These are phyloP conservation scores for Baorangia bicolor DNA, from an alignment of 768 basidiomycete species.

Conservation along the genomic window DNA sequence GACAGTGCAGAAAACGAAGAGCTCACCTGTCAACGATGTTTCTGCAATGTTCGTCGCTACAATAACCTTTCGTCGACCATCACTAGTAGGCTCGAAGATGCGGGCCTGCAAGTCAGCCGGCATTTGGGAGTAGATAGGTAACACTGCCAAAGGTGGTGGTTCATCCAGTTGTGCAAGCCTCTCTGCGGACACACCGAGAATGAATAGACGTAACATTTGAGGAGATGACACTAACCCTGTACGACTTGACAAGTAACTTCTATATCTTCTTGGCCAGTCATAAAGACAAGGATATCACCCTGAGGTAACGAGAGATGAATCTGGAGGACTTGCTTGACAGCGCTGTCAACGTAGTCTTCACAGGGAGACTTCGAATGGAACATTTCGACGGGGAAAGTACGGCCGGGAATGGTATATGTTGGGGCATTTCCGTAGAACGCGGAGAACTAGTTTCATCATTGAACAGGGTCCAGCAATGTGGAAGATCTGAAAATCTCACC, in stretches of 20 bases:
- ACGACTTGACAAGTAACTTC: constrained; percentile 95
- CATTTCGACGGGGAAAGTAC: constrained; percentile 97
- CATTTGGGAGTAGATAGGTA: constrained; percentile 99
- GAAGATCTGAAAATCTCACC: constrained; percentile 41
- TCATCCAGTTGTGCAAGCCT: constrained; percentile 92
- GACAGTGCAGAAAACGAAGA: not conserved
- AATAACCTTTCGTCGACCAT: constrained; percentile 94
- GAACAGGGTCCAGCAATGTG: not conserved
- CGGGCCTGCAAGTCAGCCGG: constrained; percentile 98
- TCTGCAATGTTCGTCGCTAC: constrained; percentile 99
- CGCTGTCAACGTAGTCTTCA: constrained; percentile 97
- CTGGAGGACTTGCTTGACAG: constrained; percentile 96
- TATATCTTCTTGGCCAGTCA: constrained; percentile 99
- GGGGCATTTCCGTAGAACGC: constrained; percentile 94
- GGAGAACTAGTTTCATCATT: constrained; percentile 72
- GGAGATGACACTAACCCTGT: constrained; percentile 53
- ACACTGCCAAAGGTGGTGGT: constrained; percentile 79
- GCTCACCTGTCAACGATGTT: constrained; percentile 86
- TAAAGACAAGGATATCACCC: constrained; percentile 96
- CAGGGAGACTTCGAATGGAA: constrained; percentile 97
- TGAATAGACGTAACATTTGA: not conserved
- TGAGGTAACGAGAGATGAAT: constrained; percentile 92
- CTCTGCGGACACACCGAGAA: constrained; percentile 49
- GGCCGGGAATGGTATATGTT: constrained; percentile 88
- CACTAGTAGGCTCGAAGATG: constrained; percentile 92